A percentile compares a stretch with the other conserved stretches of the same genome.
Conservation (phyloP, 139 green algal species). For the Pleodorina starrii region DNA sequence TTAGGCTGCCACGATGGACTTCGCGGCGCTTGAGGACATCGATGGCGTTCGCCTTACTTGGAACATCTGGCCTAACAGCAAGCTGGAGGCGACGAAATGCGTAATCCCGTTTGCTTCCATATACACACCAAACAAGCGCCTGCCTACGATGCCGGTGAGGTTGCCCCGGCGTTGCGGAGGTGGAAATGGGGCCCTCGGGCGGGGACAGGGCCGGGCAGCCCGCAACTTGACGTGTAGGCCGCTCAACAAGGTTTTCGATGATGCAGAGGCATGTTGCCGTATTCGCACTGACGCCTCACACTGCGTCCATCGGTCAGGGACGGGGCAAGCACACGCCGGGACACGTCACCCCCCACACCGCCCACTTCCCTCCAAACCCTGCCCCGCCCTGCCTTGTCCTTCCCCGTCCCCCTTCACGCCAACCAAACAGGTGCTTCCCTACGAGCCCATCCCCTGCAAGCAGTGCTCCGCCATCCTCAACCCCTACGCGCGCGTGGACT, state of each 20-base stretch:
- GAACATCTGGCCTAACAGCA: constrained; percentile 97
- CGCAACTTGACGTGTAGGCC: too few relatives aligned
- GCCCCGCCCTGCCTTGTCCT: too few relatives aligned
- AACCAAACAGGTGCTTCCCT: constrained; percentile 94
- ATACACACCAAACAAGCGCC: constrained; percentile 91
- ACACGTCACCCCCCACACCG: too few relatives aligned
- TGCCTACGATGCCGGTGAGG: constrained; percentile 87
- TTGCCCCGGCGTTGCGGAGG: neutral
- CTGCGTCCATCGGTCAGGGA: too few relatives aligned
- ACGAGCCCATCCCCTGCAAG: constrained; percentile 97
- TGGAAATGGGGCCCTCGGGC: too few relatives aligned
- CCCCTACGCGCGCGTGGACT: constrained; percentile 94
- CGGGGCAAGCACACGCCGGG: too few relatives aligned
- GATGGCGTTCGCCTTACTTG: constrained; percentile 80
- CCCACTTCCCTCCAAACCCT: too few relatives aligned
- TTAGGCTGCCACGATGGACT: constrained; percentile 44
- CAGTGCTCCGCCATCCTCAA: constrained; percentile 94
- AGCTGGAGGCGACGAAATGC: constrained; percentile 96
- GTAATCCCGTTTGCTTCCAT: constrained; percentile 95
- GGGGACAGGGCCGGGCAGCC: too few relatives aligned
- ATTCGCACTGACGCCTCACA: too few relatives aligned
- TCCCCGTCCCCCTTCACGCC: too few relatives aligned
- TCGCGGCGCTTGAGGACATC: constrained; percentile 57
- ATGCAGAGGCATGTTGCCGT: too few relatives aligned
- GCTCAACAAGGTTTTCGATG: too few relatives aligned